These are phyloP conservation scores for Botrytis byssoidea DNA, from an alignment of 2,329 filamentous ascomycete genomes.

Conservation along the genomic window DNA sequence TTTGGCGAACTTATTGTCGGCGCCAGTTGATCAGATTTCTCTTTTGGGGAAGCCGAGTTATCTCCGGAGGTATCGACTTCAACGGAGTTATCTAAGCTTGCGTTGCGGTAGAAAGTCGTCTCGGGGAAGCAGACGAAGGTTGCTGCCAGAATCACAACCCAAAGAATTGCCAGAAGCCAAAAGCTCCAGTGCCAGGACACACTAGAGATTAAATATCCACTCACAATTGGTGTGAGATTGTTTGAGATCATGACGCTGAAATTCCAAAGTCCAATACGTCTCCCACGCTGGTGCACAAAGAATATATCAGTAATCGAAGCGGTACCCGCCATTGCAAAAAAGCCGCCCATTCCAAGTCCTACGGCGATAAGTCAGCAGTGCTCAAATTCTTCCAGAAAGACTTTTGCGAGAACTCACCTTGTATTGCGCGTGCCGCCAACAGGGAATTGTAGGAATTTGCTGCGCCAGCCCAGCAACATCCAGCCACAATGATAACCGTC, in stretches of 20 bases:
- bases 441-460: background rate
- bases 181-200: background rate
- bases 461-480: background rate
- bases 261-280: background rate
- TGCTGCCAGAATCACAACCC: background rate
- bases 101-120: background rate
- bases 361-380: background rate
- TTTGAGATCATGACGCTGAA: background rate
- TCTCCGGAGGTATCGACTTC: background rate
- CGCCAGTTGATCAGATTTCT: background rate
- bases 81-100: background rate
- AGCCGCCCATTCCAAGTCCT: background rate
- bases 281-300: background rate
- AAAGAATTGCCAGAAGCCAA: background rate
- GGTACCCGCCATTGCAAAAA: background rate
- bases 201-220: background rate
- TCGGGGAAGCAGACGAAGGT: background rate
- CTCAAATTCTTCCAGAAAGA: background rate
- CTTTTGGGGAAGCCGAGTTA: background rate
- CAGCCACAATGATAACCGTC: background rate
- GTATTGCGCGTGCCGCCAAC: background rate
- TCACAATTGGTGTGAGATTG: background rate
- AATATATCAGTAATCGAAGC: background rate
- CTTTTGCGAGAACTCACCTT: background rate
- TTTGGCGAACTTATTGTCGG: background rate